phyloP scores from a whole-genome alignment of 805 yeast genomes.

The Ogataea haglerorum region DNA sequence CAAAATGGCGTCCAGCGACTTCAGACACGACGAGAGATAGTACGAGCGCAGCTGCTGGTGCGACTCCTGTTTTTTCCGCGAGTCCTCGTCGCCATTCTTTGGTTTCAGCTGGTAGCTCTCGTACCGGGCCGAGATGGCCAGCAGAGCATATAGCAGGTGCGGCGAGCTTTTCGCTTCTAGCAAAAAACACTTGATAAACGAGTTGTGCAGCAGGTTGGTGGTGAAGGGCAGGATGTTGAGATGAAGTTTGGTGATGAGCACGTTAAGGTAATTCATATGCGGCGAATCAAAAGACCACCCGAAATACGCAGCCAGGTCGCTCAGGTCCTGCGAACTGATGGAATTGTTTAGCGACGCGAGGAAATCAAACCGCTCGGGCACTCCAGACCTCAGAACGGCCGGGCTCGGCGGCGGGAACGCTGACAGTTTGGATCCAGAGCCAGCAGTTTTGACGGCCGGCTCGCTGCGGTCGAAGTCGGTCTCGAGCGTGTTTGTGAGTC shows the following conservation, averaged over 20 bases:
- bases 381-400: slow-evolving; percentile 11
- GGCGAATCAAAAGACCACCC: slow-evolving; percentile 31
- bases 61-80: slow-evolving; percentile 28
- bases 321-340: slow-evolving; percentile 24
- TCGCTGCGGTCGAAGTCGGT: slow-evolving; percentile 1
- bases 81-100: slow-evolving; percentile 10
- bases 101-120: slow-evolving; percentile 32
- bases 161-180: slow-evolving; percentile 45
- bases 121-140: slow-evolving; percentile 70
- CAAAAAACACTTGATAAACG: slow-evolving; percentile 32
- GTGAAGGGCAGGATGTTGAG: slow-evolving; percentile 35
- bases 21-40: slow-evolving; percentile 63
- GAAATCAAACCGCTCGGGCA: slow-evolving; percentile 26
- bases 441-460: neutral
- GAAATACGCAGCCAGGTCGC: slow-evolving; percentile 30
- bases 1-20: slow-evolving; percentile 51
- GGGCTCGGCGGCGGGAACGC: slow-evolving; percentile 28
- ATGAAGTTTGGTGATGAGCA: slow-evolving; percentile 35
- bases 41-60: slow-evolving; percentile 59
- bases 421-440: slow-evolving; percentile 2
- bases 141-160: slow-evolving; percentile 62
- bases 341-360: slow-evolving; percentile 29
- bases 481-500: slow-evolving; percentile 5
- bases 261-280: slow-evolving; percentile 32
- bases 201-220: slow-evolving; percentile 32